Evolutionary conservation across 345 rosid species (phyloP).

Genomic region (Murraya koenigii): DNA sequence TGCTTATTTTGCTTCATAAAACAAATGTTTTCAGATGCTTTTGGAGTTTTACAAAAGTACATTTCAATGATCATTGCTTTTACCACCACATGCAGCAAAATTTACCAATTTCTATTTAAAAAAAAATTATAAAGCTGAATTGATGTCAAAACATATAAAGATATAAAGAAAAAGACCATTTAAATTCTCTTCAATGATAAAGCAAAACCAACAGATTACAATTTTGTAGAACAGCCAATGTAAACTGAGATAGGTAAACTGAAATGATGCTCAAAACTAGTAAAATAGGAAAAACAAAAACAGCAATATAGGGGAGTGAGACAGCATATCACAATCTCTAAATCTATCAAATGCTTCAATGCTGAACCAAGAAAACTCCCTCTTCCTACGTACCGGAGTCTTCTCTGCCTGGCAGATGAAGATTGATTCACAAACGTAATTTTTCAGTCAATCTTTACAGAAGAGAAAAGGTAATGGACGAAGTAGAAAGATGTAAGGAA

Average conservation of each 20-base stretch:
- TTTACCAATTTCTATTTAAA: background rate
- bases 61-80: background rate
- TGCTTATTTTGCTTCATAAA: background rate
- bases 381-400: slow-evolving; percentile 11
- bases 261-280: slow-evolving; percentile 21
- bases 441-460: slow-evolving; percentile 69
- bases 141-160: background rate
- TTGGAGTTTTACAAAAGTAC: background rate
- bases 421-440: background rate
- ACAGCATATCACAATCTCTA: background rate
- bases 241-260: slow-evolving; percentile 1
- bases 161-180: background rate
- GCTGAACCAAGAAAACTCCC: slow-evolving; percentile 15
- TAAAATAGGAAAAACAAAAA: background rate
- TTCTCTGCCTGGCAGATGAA: slow-evolving; percentile 12
- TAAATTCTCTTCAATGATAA: slow-evolving; percentile 12
- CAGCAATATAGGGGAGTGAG: background rate
- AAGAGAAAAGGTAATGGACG: slow-evolving; percentile 81
- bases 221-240: slow-evolving; percentile 18
- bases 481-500: slow-evolving; percentile 76
- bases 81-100: background rate
- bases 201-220: slow-evolving; percentile 17
- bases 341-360: slow-evolving; percentile 9
- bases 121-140: background rate
- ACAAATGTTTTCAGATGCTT: background rate